Evolutionary conservation across 805 yeast genomes (phyloP).

Genomic region (Yamadazyma ubonensis): DNA sequence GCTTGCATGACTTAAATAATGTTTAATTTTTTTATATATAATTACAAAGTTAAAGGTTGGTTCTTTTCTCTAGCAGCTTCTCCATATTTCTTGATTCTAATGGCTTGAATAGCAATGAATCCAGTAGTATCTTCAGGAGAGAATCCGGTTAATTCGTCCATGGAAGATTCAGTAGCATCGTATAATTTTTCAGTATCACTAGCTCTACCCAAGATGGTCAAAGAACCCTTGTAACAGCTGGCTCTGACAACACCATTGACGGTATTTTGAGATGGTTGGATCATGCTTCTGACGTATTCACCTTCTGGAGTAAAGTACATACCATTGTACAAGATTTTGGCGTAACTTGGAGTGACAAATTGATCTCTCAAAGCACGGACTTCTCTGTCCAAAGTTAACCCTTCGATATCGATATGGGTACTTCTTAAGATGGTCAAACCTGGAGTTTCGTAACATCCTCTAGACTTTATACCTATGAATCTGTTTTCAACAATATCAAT

Average conservation of each 20-base stretch:
- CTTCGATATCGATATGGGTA: constrained; percentile 95
- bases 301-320: constrained; percentile 98
- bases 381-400: constrained; percentile 95
- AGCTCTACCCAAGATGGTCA: constrained; percentile 86
- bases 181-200: constrained; percentile 94
- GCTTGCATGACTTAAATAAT: not conserved
- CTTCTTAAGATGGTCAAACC: constrained; percentile 92
- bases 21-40: not conserved
- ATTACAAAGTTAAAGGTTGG: constrained; percentile 46
- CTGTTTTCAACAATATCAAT: constrained; percentile 98
- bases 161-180: constrained; percentile 96
- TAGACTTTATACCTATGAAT: constrained; percentile 96
- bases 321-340: constrained; percentile 92
- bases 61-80: constrained; percentile 87
- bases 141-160: constrained; percentile 99
- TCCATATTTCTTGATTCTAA: constrained; percentile 97
- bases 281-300: constrained; percentile 92
- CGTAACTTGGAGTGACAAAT: constrained; percentile 89
- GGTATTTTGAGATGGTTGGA: constrained; percentile 88
- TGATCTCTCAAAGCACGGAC: constrained; percentile 95
- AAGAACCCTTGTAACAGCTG: constrained; percentile 86
- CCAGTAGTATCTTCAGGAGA: constrained; percentile 96
- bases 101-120: constrained; percentile 96
- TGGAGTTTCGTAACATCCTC: constrained; percentile 99
- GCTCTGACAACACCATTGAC: constrained; percentile 97